Evolutionary conservation across 2,329 filamentous ascomycete genomes (phyloP).

Genomic region (Claviceps capensis): DNA sequence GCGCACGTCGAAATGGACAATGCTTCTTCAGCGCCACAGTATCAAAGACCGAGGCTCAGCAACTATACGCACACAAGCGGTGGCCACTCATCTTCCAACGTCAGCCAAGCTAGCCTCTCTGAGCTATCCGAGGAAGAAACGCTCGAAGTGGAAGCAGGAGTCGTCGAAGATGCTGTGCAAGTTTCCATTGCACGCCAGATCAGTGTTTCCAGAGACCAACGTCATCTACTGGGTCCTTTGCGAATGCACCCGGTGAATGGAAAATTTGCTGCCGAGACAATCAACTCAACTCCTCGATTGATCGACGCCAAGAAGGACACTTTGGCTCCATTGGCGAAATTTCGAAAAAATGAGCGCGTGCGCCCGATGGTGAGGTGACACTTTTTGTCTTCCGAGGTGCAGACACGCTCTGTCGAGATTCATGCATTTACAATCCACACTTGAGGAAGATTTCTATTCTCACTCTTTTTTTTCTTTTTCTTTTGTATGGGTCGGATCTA

Average conservation of each 20-base stretch:
- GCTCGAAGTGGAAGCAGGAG: constrained; percentile 13
- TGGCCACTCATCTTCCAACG: not conserved
- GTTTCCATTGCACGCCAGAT: constrained; percentile 57
- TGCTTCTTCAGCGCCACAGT: not conserved
- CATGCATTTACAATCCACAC: not conserved
- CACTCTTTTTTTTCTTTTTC: not conserved
- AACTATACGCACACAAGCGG: not conserved
- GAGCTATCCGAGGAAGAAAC: constrained; percentile 1
- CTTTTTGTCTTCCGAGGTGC: not conserved
- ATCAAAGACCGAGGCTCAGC: not conserved
- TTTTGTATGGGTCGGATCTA: not conserved
- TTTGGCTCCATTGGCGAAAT: constrained; percentile 20
- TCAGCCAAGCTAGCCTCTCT: not conserved
- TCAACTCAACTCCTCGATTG: constrained; percentile 31
- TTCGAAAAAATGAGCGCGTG: constrained; percentile 40
- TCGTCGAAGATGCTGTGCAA: constrained; percentile 43
- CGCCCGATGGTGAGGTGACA: constrained; percentile 33
- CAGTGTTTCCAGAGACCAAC: constrained; percentile 48
- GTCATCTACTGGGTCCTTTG: constrained; percentile 43
- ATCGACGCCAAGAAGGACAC: constrained; percentile 23
- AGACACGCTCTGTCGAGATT: too few species aligned
- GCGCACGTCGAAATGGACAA: not conserved
- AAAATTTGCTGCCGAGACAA: constrained; percentile 19
- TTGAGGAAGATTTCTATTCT: not conserved
- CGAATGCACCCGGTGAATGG: constrained; percentile 15